A percentile compares a stretch with the other conserved stretches of the same genome.
These are phyloP conservation scores for Venturia aucupariae DNA, from an alignment of 2,329 filamentous ascomycete species.

Conservation along the genomic window DNA sequence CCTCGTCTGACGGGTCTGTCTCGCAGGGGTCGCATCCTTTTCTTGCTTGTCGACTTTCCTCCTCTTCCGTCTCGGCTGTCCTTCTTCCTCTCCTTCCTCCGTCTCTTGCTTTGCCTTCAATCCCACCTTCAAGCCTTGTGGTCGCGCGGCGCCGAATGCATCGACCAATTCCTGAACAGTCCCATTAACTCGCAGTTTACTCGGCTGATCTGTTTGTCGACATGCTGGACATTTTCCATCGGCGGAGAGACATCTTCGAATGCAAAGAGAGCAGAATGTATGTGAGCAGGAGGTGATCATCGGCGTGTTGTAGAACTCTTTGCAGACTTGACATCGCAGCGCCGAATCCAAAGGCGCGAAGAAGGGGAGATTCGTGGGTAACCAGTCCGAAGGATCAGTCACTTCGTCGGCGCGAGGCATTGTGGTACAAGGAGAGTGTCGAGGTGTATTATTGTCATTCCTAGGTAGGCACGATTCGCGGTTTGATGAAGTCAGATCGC, in stretches of 20 bases:
- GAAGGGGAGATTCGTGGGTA: slow-evolving; percentile 56
- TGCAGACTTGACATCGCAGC: slow-evolving; percentile 92
- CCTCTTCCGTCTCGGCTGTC: slow-evolving; percentile 24
- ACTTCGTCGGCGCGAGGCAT: slow-evolving; percentile 29
- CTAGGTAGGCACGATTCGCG: background rate
- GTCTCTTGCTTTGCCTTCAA: slow-evolving; percentile 26
- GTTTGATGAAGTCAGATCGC: background rate
- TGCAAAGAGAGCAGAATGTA: slow-evolving; percentile 94
- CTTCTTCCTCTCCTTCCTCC: slow-evolving; percentile 28
- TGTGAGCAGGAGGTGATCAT: slow-evolving; percentile 93
- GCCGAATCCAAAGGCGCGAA: slow-evolving; percentile 70
- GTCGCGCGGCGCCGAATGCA: slow-evolving; percentile 59
- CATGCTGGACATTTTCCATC: slow-evolving; percentile 88
- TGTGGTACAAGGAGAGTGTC: background rate
- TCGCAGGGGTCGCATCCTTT: background rate
- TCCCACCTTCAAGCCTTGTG: slow-evolving; percentile 56
- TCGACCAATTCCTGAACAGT: slow-evolving; percentile 77
- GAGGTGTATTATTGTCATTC: background rate
- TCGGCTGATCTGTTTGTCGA: slow-evolving; percentile 67
- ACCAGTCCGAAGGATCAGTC: slow-evolving; percentile 78
- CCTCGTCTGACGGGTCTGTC: slow-evolving; percentile 25
- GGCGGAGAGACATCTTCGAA: slow-evolving; percentile 70
- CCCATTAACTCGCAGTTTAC: slow-evolving; percentile 77
- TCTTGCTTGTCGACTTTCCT: slow-evolving; percentile 17
- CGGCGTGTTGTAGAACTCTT: slow-evolving; percentile 90